These are phyloP conservation scores for Cutaneotrichosporon cutaneum DNA, from an alignment of 1,284 basidiomycete species.

Conservation along the genomic window DNA sequence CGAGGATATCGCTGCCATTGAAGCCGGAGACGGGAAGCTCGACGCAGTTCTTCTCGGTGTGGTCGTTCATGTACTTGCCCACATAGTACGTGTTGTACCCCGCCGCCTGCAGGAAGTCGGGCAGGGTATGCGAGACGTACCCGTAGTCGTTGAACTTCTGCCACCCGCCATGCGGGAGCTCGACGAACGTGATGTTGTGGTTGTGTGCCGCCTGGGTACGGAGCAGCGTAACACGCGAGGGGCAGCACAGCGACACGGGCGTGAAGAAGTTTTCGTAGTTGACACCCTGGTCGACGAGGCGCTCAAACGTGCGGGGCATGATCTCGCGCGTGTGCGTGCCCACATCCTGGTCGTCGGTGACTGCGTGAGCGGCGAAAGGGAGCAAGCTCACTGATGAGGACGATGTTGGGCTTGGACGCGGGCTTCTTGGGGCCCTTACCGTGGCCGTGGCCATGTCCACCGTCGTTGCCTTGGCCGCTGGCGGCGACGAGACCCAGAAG, in stretches of 20 bases:
- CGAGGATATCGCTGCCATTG: conserved; percentile 34
- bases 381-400: conserved; percentile 29
- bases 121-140: conserved; percentile 36
- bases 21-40: conserved; percentile 27
- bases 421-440: background rate
- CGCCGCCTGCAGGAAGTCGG: conserved; percentile 35
- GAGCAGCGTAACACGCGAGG: conserved; percentile 35
- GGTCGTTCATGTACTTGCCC: conserved; percentile 46
- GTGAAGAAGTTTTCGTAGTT: conserved; percentile 36
- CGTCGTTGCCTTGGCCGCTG: background rate
- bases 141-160: conserved; percentile 38
- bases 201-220: conserved; percentile 41
- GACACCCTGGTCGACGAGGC: conserved; percentile 31
- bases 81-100: conserved; percentile 43
- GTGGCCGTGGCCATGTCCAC: background rate
- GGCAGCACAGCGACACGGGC: conserved; percentile 40
- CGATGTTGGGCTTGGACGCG: conserved; percentile 30
- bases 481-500: background rate
- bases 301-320: conserved; percentile 27
- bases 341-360: conserved; percentile 37
- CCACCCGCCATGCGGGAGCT: conserved; percentile 39
- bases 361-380: conserved; percentile 10
- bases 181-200: conserved; percentile 41
- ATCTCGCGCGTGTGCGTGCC: conserved; percentile 22
- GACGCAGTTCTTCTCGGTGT: conserved; percentile 33